Percentiles rank a stretch among this genome's conserved stretches.
Evolutionary conservation across 768 basidiomycete species (phyloP).

Genomic region (Termitomyces sp.): DNA sequence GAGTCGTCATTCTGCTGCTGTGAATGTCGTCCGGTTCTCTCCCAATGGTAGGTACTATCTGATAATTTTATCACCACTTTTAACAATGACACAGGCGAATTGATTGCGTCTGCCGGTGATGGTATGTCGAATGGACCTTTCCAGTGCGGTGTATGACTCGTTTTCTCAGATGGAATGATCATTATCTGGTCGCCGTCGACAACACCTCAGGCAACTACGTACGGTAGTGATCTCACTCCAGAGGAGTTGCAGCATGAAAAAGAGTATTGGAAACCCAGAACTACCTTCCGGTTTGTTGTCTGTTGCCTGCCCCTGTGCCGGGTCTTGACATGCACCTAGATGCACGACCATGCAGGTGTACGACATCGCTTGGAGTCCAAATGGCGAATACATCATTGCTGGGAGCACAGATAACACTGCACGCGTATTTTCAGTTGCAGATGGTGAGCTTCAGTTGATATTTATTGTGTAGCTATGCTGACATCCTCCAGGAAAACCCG

Average conservation of each 20-base stretch:
- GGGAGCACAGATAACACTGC: slow-evolving; percentile 97
- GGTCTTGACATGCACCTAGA: slow-evolving; percentile 34
- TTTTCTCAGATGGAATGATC: slow-evolving; percentile 83
- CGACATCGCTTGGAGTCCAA: slow-evolving; percentile 96
- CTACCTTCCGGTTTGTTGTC: slow-evolving; percentile 64
- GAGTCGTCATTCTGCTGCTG: slow-evolving; percentile 87
- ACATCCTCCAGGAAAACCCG: slow-evolving; percentile 62
- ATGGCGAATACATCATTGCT: slow-evolving; percentile 90
- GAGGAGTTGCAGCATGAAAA: slow-evolving; percentile 89
- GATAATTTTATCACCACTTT: not conserved
- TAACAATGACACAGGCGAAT: slow-evolving; percentile 55
- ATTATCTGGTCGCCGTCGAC: slow-evolving; percentile 91
- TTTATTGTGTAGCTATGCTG: not conserved
- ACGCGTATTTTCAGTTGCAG: slow-evolving; percentile 69
- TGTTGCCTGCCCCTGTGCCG: not conserved
- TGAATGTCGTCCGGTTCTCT: slow-evolving; percentile 95
- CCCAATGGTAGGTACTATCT: slow-evolving; percentile 69
- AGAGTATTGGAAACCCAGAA: slow-evolving; percentile 91
- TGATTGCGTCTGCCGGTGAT: slow-evolving; percentile 96
- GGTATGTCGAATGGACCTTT: slow-evolving; percentile 49
- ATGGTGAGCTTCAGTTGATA: slow-evolving; percentile 46
- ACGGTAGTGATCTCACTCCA: slow-evolving; percentile 75
- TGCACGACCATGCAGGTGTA: slow-evolving; percentile 96
- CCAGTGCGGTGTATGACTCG: slow-evolving; percentile 13
- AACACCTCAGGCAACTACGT: slow-evolving; percentile 64